phyloP scores from a whole-genome alignment of 257 asterid species.

The Fraxinus quadrangulata region DNA sequence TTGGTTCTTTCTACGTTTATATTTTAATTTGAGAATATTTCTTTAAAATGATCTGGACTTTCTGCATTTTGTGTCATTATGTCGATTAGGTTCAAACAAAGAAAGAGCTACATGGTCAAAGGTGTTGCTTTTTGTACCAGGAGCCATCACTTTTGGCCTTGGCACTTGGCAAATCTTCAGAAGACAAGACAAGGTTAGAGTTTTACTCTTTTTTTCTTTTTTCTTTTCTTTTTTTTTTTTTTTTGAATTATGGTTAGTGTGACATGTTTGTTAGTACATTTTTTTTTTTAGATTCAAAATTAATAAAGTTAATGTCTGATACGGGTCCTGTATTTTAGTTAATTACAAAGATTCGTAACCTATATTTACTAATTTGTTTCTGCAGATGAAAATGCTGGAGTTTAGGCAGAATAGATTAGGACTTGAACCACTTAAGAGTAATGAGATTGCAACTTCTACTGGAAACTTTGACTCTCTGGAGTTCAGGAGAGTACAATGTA shows the following conservation, averaged over 20 bases:
- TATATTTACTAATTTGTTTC: constrained; percentile 20
- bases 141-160: constrained; percentile 87
- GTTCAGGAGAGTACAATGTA: constrained; percentile 73
- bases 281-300: not conserved
- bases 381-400: constrained; percentile 74
- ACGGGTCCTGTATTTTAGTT: constrained; percentile 9
- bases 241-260: constrained; percentile 15
- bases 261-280: constrained; percentile 4
- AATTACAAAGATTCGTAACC: not conserved
- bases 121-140: constrained; percentile 81
- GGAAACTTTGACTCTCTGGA: constrained; percentile 57
- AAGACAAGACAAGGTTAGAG: constrained; percentile 81
- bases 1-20: not conserved
- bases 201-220: not conserved
- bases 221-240: not conserved
- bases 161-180: constrained; percentile 95
- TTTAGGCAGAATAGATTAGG: constrained; percentile 66
- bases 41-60: constrained; percentile 21
- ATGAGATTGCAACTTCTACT: constrained; percentile 42
- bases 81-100: constrained; percentile 45
- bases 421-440: constrained; percentile 63
- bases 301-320: constrained; percentile 9
- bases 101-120: constrained; percentile 75
- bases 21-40: not conserved
- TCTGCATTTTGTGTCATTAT: not conserved